Evolutionary conservation across 371 early-diverging fungal species (phyloP), one percentile per base, ranked within the genome.

Genomic region (Neoconidiobolus thromboides): DNA sequence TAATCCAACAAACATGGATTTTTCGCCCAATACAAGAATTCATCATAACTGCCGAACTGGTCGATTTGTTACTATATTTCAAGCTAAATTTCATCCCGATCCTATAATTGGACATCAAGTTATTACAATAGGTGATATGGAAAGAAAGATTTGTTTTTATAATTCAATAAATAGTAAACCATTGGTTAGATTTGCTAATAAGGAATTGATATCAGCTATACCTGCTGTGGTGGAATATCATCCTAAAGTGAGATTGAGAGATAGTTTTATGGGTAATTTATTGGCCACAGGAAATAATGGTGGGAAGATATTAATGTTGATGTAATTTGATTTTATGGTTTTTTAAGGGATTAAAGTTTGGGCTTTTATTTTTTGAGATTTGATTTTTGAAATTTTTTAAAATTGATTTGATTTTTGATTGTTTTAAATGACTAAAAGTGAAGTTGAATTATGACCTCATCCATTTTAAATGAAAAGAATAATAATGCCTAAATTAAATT

Each of bases 31-130:
- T 12, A 55, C 36, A 44, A 10, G 37, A 15, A 10, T 53, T 55
- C 36, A 46, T 60, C 55, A 57, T 37, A 43, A 51, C 38, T 60
- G 48, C 55, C 50, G 62, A 38, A 3, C 50, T n/a, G 7, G 48
- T 61, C 68, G 85, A 59, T 86, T 84, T 87, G 79, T 85, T 14
- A 81, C 87, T 3, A 79, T 78, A 66, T 76, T 85, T 43, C 73
- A 83, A n/a, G 78, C 86, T 2, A 71, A 74, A 5, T 87, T 87
- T 85, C 71, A 80, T 56, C 68, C 68, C 41, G 74, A 76, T 58
- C 62, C 73, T 58, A 66, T 69, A 48, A 63, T 67, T 46, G 67
- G 69, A 48, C 73, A 71, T 39, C 76, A 79, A 64, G 75, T 85
- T 60, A 63, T 71, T 1, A 69, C 40, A 5, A 15, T 84, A 56